Evolutionary conservation across 768 basidiomycete species (phyloP), one percentile per base, ranked within the genome.

Genomic region (Pleurotus pulmonarius): DNA sequence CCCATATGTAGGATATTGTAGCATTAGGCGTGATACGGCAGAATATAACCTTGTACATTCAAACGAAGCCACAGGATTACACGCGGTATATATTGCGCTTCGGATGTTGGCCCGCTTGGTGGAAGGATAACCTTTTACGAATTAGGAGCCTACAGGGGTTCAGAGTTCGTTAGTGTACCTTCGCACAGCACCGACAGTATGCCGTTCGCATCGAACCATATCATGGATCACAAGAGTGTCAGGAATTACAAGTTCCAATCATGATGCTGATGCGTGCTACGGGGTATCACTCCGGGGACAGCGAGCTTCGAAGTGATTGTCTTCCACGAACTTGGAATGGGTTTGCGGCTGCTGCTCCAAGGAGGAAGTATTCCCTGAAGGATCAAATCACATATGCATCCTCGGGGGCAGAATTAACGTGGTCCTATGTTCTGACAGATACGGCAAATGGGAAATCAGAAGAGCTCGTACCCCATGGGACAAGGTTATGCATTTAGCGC

Each of bases 391-490:
- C 4, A 12, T 12, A 49, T n/a, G 48, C 3, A 15, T 20, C 26
- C 26, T 26, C 48, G 48, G 48, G 37, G 34, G 48, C 48, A 49
- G 48, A 38, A 16, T 20, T 15, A n/a, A 49, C 15, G 29, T 26
- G 20, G 20, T 25, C 22, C 11, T 34, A 34, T 34, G 7, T 49
- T n/a, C 26, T 12, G 48, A 49, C 48, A 38, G 26, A 49, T 34
- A 49, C 20, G 48, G 48, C 24, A 24, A 47, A 11, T 49, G 48
- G 15, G 48, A 49, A 26, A 49, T 49, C 26, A 49, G 29, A 49
- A 49, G 26, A 15, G 5, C 2, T 3, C 5, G 2, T 29, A 9
- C 48, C 48, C 48, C 48, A 26, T 49, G 48, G 48, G 29, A 22
- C 22, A 49, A 34, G 24, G 11, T 20, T 16, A 20, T 16, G 8